Evolutionary conservation across 208 protist genomes (phyloP), one percentile per base, ranked within the genome.

Genomic region (Angomonas deanei): DNA sequence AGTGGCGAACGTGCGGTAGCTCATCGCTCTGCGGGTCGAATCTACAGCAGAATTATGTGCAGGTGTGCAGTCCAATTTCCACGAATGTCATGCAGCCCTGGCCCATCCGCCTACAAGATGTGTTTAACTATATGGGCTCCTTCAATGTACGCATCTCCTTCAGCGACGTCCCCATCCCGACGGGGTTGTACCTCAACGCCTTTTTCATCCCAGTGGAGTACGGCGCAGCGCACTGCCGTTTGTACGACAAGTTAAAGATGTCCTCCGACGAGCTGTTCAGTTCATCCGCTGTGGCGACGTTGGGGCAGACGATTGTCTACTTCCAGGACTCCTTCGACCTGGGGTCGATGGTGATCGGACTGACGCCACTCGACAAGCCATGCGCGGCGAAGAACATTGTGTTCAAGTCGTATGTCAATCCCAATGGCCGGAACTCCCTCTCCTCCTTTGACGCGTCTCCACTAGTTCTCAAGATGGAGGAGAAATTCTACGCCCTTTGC

Each of bases 401-500:
- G 11, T 52, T 55, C 6, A 62, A 76, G 32, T 50, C 68, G n/a
- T 74, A 76, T 58, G 64, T 72, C 24, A 52, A 34, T 42, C 32
- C 23, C 48, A 19, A 49, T 26, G 23, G 56, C 13, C 59, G 53
- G 21, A 33, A 11, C 11, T 53, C 42, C 6, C 58, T 68, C 32
- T 75, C 70, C 1, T 70, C 68, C 26, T 57, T 90, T 11, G 83
- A 81, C 68, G 26, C 81, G 36, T 70, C 62, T 57, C 52, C 54
- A 17, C 57, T 85, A 0, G 53, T 85, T 26, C 70, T 66, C 48
- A 33, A 39, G 34, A 49, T 61, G 23, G 53, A 56, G 2, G 68
- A 81, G 21, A 73, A 63, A 15, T 83, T 79, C 64, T 83, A 72
- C 47, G 55, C 70, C 11, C 39, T 88, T 24, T 88, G 82, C 58